A percentile compares a stretch with the other conserved stretches of the same genome.
phyloP scores from a whole-genome alignment of 2,329 filamentous ascomycete genomes.

The Leptographium lundbergii region DNA sequence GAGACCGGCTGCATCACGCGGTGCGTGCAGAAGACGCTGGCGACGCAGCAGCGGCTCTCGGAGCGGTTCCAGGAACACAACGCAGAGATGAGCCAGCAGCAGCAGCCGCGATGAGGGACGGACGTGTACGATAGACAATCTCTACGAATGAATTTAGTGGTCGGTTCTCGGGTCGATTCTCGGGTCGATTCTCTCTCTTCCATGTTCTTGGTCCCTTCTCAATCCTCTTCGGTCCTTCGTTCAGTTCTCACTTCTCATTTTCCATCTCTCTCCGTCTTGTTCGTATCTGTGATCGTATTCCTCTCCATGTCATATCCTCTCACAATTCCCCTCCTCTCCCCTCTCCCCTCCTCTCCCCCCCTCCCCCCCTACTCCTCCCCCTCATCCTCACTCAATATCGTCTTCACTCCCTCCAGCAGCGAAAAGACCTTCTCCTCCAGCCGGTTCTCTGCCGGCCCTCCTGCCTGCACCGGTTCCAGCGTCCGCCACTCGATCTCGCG shows the following conservation, averaged over 20 bases:
- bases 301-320: too few relatives aligned
- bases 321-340: too few relatives aligned
- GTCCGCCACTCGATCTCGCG: slow-evolving; percentile 54
- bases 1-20: slow-evolving; percentile 88
- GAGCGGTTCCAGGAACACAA: slow-evolving; percentile 75
- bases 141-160: too few relatives aligned
- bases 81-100: slow-evolving; percentile 42
- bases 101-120: slow-evolving; percentile 19
- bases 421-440: slow-evolving; percentile 65
- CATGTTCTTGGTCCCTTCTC: too few relatives aligned
- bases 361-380: background rate
- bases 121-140: too few relatives aligned
- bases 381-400: slow-evolving; percentile 38
- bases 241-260: too few relatives aligned
- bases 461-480: slow-evolving; percentile 22
- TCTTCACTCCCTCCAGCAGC: slow-evolving; percentile 50
- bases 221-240: too few relatives aligned
- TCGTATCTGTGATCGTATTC: background rate
- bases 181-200: too few relatives aligned
- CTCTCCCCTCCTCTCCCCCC: too few relatives aligned
- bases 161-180: background rate
- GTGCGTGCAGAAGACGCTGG: slow-evolving; percentile 94
- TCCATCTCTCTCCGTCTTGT: background rate
- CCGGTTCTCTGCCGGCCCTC: slow-evolving; percentile 40
- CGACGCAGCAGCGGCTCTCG: slow-evolving; percentile 77